Percentiles rank a stretch among this genome's conserved stretches.
phyloP scores from a whole-genome alignment of 306 rosid genomes.

The Senna tora region DNA sequence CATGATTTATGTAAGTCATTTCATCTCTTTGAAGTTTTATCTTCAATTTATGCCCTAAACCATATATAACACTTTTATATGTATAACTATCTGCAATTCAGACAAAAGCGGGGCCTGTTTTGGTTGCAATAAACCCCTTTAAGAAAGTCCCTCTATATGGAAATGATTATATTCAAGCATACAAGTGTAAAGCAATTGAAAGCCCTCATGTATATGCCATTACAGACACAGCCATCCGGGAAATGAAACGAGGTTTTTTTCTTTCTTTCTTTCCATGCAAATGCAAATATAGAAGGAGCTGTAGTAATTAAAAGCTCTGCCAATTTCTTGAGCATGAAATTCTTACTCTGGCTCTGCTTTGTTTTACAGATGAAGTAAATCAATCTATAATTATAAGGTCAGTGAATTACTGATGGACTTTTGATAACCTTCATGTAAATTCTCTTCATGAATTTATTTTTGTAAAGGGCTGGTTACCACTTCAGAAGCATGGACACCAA shows the following conservation, averaged over 20 bases:
- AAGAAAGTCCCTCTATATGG: slow-evolving; percentile 88
- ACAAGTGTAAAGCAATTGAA: slow-evolving; percentile 69
- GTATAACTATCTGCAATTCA: slow-evolving; percentile 44
- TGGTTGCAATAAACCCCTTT: slow-evolving; percentile 93
- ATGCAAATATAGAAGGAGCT: slow-evolving; percentile 8
- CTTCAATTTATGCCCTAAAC: slow-evolving; percentile 26
- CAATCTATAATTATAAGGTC: slow-evolving; percentile 93
- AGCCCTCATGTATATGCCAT: slow-evolving; percentile 96
- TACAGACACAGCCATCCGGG: slow-evolving; percentile 85
- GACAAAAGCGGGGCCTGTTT: slow-evolving; percentile 98
- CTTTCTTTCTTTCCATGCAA: slow-evolving; percentile 1
- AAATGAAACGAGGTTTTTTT: slow-evolving; percentile 82
- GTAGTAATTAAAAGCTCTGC: slow-evolving; percentile 32
- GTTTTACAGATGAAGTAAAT: slow-evolving; percentile 87
- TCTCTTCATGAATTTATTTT: neutral
- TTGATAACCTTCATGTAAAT: slow-evolving; percentile 1
- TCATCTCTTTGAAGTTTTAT: slow-evolving; percentile 22
- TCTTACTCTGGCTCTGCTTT: slow-evolving; percentile 39
- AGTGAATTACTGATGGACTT: slow-evolving; percentile 34
- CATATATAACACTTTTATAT: slow-evolving; percentile 22
- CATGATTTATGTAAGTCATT: slow-evolving; percentile 77
- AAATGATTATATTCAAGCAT: slow-evolving; percentile 80
- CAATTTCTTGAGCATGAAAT: slow-evolving; percentile 36
- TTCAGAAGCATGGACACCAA: neutral
- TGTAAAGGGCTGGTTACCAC: slow-evolving; percentile 13